phyloP scores from a whole-genome alignment of 2,329 filamentous ascomycete genomes.

The Dactylonectria estremocensis region DNA sequence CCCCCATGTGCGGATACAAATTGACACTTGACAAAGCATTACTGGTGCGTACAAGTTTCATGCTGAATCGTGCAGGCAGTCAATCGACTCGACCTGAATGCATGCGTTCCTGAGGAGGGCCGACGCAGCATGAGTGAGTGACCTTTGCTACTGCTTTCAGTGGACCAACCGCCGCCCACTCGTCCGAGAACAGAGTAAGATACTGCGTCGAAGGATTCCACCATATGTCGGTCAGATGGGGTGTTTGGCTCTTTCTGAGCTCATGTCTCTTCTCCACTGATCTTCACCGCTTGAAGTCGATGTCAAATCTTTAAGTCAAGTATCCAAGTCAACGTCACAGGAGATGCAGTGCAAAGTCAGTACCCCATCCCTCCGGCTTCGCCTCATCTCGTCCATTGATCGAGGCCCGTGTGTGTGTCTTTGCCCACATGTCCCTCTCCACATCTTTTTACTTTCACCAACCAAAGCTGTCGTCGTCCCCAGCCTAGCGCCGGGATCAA shows the following conservation, averaged over 20 bases:
- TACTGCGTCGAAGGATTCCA: background rate
- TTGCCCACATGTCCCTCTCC: background rate
- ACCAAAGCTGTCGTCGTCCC: background rate
- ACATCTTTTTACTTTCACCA: background rate
- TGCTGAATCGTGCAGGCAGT: background rate
- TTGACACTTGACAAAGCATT: background rate
- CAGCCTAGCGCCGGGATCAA: background rate
- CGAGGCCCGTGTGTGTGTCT: background rate
- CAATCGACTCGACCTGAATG: background rate
- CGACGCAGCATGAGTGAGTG: background rate
- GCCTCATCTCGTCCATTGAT: background rate
- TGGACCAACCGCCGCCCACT: background rate
- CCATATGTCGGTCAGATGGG: background rate
- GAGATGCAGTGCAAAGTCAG: background rate
- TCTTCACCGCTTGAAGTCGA: background rate
- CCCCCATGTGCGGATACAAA: background rate
- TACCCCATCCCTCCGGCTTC: background rate
- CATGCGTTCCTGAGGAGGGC: background rate
- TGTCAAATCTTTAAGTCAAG: background rate
- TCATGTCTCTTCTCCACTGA: background rate
- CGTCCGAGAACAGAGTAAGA: background rate
- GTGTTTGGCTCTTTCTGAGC: background rate
- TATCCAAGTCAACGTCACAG: background rate
- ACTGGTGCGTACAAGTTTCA: background rate
- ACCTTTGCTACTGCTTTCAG: background rate